A percentile compares a stretch with the other conserved stretches of the same genome.
Evolutionary conservation across 306 rosid genomes (phyloP).

Genomic region (Prinsepia uniflora): DNA sequence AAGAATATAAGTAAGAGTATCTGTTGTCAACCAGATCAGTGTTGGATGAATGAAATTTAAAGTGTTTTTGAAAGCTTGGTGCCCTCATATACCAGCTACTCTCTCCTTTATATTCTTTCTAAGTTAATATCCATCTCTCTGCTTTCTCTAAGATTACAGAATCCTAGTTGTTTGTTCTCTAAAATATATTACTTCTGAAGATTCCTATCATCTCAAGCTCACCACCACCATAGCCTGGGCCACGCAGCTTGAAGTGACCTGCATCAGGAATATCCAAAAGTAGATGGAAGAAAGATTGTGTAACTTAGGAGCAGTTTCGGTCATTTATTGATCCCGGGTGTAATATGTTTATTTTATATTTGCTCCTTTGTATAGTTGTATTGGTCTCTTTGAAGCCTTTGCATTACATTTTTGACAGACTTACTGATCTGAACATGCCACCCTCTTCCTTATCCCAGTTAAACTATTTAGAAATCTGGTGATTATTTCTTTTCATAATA

Average conservation of each 20-base stretch:
- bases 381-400: background rate
- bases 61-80: background rate
- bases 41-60: background rate
- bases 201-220: background rate
- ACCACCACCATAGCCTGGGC: background rate
- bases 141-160: background rate
- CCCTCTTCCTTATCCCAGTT: background rate
- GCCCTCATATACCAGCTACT: background rate
- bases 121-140: background rate
- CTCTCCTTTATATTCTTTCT: background rate
- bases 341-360: background rate
- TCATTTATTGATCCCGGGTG: background rate
- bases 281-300: background rate
- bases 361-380: background rate
- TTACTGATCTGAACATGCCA: background rate
- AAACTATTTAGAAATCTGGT: background rate
- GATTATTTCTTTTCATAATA: background rate
- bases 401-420: too few species aligned
- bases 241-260: background rate
- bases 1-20: background rate
- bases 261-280: background rate
- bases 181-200: background rate
- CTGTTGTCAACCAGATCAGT: background rate
- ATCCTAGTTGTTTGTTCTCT: background rate
- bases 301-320: background rate